Evolutionary conservation across 2,329 filamentous ascomycete species (phyloP).

Genomic region (Hirsutella rhossiliensis): DNA sequence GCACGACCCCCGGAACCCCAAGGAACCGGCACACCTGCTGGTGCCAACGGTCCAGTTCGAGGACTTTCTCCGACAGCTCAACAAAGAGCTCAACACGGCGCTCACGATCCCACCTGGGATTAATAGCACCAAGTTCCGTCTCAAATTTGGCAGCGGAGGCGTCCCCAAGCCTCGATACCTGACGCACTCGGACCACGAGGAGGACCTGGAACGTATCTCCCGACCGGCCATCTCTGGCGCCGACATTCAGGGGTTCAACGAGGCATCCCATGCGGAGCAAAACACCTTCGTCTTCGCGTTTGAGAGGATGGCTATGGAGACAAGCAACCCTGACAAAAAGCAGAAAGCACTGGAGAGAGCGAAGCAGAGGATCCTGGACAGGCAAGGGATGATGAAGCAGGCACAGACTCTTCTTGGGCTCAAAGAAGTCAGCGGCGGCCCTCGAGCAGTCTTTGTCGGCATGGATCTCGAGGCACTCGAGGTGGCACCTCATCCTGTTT

Average conservation of each 20-base stretch:
- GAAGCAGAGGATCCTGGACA: constrained; percentile 31
- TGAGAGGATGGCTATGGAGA: background rate
- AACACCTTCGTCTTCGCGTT: background rate
- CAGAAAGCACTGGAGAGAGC: constrained; percentile 23
- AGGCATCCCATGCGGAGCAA: constrained; percentile 8
- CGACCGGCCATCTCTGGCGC: constrained; percentile 22
- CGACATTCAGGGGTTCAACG: constrained; percentile 19
- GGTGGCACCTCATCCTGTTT: constrained; percentile 50
- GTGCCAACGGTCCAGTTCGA: constrained; percentile 56
- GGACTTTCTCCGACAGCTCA: constrained; percentile 52
- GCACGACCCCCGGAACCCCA: constrained; percentile 33
- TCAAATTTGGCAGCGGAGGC: constrained; percentile 48
- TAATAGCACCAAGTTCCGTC: constrained; percentile 41
- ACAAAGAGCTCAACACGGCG: constrained; percentile 37
- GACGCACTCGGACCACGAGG: constrained; percentile 37
- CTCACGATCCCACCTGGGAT: constrained; percentile 46
- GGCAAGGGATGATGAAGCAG: constrained; percentile 46
- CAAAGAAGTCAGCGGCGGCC: constrained; percentile 4
- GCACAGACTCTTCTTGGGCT: constrained; percentile 63
- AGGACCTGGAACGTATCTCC: constrained; percentile 16
- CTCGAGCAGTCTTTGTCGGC: constrained; percentile 50
- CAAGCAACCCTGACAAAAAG: background rate
- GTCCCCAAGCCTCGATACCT: constrained; percentile 58
- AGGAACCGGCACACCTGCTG: constrained; percentile 48
- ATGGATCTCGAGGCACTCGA: constrained; percentile 82